phyloP scores from a whole-genome alignment of 768 basidiomycete genomes.

The Pleurotus platypus region DNA sequence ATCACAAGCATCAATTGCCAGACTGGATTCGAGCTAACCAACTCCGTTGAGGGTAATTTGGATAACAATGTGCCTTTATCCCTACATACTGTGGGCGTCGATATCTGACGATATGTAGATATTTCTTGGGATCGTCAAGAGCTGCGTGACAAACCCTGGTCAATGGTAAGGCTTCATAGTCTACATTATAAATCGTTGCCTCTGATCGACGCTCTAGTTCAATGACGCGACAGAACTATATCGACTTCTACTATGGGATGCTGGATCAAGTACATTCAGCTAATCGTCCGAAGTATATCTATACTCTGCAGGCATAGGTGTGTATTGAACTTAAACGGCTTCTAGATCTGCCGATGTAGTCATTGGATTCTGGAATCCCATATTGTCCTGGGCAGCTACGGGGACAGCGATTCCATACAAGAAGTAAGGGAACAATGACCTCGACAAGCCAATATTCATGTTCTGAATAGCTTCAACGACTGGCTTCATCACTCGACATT shows the following conservation, averaged over 20 bases:
- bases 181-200: not conserved
- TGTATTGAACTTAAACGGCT: not conserved
- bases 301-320: too few species aligned
- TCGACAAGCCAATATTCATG: not conserved
- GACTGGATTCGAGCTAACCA: slow-evolving; percentile 8
- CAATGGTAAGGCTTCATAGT: slow-evolving; percentile 9
- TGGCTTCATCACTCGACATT: slow-evolving; percentile 11
- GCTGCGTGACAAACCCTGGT: slow-evolving; percentile 11
- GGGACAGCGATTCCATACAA: slow-evolving; percentile 9
- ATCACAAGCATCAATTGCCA: slow-evolving; percentile 13
- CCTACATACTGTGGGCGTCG: too few species aligned
- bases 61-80: slow-evolving; percentile 2
- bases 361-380: slow-evolving; percentile 9
- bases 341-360: not conserved
- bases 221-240: slow-evolving; percentile 17
- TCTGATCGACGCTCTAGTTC: slow-evolving; percentile 1
- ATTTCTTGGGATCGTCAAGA: slow-evolving; percentile 15
- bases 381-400: slow-evolving; percentile 10
- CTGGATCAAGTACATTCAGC: slow-evolving; percentile 6
- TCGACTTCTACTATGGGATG: slow-evolving; percentile 16
- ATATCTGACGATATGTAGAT: slow-evolving; percentile 4
- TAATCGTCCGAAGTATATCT: slow-evolving; percentile 8
- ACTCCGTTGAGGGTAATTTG: slow-evolving; percentile 7
- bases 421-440: slow-evolving; percentile 4
- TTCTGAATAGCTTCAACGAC: slow-evolving; percentile 9